A percentile compares a stretch with the other conserved stretches of the same genome.
phyloP scores from a whole-genome alignment of 2,329 filamentous ascomycete genomes.

The Aspergillus uvarum region DNA sequence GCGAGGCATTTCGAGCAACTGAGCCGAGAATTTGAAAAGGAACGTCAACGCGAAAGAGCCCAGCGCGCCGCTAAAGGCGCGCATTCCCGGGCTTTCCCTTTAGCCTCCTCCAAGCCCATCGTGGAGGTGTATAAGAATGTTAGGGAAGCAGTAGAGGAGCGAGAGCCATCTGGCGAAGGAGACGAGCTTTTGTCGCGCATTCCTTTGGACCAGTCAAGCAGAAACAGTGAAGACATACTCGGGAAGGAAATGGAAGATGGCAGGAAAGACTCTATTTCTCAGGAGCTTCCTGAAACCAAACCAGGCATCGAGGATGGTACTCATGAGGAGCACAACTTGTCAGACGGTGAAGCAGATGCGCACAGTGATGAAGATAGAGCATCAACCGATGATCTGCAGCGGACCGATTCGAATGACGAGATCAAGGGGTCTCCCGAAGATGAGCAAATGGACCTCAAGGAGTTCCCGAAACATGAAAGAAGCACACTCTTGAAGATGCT shows the following conservation, averaged over 20 bases:
- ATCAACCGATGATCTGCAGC: conserved; percentile 65
- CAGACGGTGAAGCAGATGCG: conserved; percentile 67
- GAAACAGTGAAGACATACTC: conserved; percentile 28
- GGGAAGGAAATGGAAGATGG: conserved; percentile 25
- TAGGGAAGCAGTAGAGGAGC: conserved; percentile 85
- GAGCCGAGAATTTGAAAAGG: conserved; percentile 93
- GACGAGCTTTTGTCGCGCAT: conserved; percentile 45
- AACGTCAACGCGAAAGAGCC: conserved; percentile 80
- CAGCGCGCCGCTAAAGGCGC: conserved; percentile 74
- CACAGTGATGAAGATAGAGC: conserved; percentile 72
- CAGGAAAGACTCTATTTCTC: conserved; percentile 35
- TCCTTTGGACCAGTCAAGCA: conserved; percentile 34
- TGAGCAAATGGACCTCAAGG: conserved; percentile 60
- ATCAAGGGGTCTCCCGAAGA: conserved; percentile 54
- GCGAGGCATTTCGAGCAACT: conserved; percentile 96
- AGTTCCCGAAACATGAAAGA: conserved; percentile 89
- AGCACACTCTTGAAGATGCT: conserved; percentile 92
- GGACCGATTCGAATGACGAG: conserved; percentile 57
- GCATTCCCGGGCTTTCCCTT: conserved; percentile 77
- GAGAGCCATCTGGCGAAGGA: conserved; percentile 62
- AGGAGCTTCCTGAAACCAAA: conserved; percentile 35
- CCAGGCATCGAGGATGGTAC: conserved; percentile 46
- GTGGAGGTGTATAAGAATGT: conserved; percentile 96
- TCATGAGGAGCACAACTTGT: conserved; percentile 54
- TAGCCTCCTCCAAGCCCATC: conserved; percentile 90